A percentile compares a stretch with the other conserved stretches of the same genome.
phyloP scores from a whole-genome alignment of 129 eudicot species.

The Heracleum sosnowskyi region DNA sequence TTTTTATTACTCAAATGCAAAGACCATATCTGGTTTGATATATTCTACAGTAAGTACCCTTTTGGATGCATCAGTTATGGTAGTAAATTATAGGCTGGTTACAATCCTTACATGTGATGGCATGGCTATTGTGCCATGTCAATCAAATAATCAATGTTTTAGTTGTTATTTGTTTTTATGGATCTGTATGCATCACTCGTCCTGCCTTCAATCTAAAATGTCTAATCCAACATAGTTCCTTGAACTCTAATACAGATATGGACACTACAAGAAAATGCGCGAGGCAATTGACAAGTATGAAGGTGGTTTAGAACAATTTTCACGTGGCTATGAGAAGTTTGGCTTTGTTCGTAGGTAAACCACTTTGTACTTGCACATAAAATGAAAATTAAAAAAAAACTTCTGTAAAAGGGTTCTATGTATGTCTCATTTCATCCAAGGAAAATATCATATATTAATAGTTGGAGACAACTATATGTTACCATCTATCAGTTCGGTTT shows the following conservation, averaged over 20 bases:
- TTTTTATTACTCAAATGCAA: not conserved
- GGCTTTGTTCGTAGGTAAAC: conserved; percentile 85
- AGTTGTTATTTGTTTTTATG: not conserved
- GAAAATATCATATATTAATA: not conserved
- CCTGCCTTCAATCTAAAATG: conserved; percentile 3
- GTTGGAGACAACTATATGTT: conserved; percentile 4
- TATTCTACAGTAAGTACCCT: not conserved
- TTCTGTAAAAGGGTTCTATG: not conserved
- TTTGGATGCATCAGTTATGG: not conserved
- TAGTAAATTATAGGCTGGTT: not conserved
- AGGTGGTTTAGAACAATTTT: conserved; percentile 87
- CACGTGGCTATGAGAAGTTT: conserved; percentile 93
- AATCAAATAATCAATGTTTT: not conserved
- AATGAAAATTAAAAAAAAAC: not conserved
- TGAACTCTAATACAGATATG: conserved; percentile 37
- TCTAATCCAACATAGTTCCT: not conserved
- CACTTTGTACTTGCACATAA: not conserved
- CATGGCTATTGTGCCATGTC: conserved; percentile 6
- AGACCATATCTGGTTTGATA: not conserved
- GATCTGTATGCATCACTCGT: not conserved
- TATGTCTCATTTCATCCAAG: not conserved
- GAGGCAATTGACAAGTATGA: conserved; percentile 81
- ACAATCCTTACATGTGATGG: not conserved
- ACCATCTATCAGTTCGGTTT: not conserved
- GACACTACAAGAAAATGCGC: conserved; percentile 77